Evolutionary conservation across 108 stramenopile genomes (phyloP).

Genomic region (Discostella pseudostelligera): DNA sequence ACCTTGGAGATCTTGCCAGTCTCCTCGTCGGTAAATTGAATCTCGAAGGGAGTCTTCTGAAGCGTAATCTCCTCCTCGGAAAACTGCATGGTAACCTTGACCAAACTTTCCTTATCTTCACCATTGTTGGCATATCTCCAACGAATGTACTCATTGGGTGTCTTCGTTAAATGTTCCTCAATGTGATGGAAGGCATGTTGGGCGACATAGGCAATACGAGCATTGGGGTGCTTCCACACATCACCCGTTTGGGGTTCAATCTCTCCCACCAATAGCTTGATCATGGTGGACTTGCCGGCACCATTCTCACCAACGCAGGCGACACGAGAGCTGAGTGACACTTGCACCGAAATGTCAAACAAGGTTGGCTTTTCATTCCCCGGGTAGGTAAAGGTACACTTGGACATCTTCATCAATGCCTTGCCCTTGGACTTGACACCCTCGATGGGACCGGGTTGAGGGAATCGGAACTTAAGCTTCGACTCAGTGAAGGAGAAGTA

Average conservation of each 20-base stretch:
- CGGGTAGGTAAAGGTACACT: conserved; percentile 98
- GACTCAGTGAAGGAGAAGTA: conserved; percentile 94
- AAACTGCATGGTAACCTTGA: conserved; percentile 96
- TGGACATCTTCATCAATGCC: conserved; percentile 97
- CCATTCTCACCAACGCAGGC: conserved; percentile 99
- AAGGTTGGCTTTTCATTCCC: conserved; percentile 91
- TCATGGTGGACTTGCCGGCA: conserved; percentile 99
- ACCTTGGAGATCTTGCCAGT: conserved; percentile 93
- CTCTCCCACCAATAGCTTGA: conserved; percentile 98
- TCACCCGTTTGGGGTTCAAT: conserved; percentile 93
- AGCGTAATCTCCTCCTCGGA: conserved; percentile 90
- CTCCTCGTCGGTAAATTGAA: conserved; percentile 93
- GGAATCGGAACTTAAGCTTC: conserved; percentile 98
- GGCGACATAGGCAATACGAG: conserved; percentile 98
- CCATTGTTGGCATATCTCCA: conserved; percentile 99
- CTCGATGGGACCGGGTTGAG: conserved; percentile 94
- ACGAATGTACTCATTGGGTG: conserved; percentile 99
- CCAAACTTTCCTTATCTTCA: conserved; percentile 98
- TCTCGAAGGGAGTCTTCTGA: conserved; percentile 94
- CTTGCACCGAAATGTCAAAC: conserved; percentile 95
- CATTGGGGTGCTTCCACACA: conserved; percentile 99
- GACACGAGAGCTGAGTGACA: conserved; percentile 97
- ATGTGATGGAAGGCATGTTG: conserved; percentile 99
- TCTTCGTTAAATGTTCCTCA: conserved; percentile 95
- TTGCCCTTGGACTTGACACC: conserved; percentile 99